Percentiles rank a stretch among this genome's conserved stretches.
Conservation (phyloP, 139 green algal genomes). For the Deuterostichococcus epilithicus region DNA sequence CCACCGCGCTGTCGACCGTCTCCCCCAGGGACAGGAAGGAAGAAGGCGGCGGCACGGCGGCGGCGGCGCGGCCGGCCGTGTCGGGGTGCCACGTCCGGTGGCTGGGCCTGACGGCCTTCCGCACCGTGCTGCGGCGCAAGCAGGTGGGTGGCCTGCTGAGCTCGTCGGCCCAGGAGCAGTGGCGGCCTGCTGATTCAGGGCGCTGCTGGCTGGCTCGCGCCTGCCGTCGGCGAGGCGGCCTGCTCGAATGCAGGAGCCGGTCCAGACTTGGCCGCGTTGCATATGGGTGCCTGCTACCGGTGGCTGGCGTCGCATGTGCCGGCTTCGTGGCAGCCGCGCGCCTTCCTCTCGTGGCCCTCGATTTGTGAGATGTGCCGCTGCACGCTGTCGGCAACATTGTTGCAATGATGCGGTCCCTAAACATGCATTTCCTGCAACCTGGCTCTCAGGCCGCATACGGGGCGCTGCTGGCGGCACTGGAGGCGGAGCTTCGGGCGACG, state of each 20-base stretch:
- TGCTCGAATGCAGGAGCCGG: not conserved
- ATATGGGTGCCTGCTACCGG: no score
- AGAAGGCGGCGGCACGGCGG: not conserved
- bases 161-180: not conserved
- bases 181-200: no score
- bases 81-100: constrained; percentile 36
- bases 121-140: constrained; percentile 51
- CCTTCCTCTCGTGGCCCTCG: not conserved
- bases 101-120: constrained; percentile 68
- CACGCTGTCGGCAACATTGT: not conserved
- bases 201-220: no score
- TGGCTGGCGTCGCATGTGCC: not conserved
- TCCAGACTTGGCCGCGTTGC: no score
- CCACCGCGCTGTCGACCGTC: no score
- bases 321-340: not conserved
- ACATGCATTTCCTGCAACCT: no score
- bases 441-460: constrained; percentile 26
- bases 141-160: constrained; percentile 21
- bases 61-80: constrained; percentile 1
- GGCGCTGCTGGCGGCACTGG: constrained; percentile 31
- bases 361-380: not conserved
- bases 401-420: not conserved
- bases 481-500: constrained; percentile 23
- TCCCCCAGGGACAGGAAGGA: not conserved
- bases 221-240: not conserved